Conservation (phyloP, 2,329 filamentous ascomycete genomes). For the Cladosporium sp. region DNA sequence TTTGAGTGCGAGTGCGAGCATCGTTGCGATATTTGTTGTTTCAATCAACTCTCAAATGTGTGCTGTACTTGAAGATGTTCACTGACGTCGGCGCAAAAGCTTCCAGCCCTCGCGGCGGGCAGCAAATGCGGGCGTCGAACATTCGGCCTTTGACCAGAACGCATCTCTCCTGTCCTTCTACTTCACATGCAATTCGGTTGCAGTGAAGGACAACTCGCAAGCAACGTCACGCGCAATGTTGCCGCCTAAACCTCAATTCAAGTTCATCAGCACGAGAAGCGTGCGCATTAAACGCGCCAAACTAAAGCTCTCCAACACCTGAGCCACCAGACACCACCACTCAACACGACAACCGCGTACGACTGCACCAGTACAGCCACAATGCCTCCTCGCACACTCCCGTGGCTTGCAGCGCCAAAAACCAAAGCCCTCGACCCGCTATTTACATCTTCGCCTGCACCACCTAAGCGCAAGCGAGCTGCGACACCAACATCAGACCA, state of each 20-base stretch:
- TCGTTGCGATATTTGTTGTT: slow-evolving; percentile 39
- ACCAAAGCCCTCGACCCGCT: slow-evolving; percentile 22
- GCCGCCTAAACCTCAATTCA: neutral
- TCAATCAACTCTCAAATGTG: neutral
- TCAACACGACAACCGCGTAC: neutral
- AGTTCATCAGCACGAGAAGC: neutral
- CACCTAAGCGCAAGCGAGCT: slow-evolving; percentile 27
- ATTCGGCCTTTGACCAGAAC: neutral
- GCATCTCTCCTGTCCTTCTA: neutral
- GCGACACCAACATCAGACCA: slow-evolving; percentile 24
- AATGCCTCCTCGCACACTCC: slow-evolving; percentile 38
- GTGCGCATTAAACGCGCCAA: slow-evolving; percentile 27
- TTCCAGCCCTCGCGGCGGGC: slow-evolving; percentile 1
- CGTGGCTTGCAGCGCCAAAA: slow-evolving; percentile 35
- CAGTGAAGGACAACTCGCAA: neutral
- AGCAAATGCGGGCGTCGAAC: neutral
- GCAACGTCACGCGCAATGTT: slow-evolving; percentile 15
- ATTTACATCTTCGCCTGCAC: slow-evolving; percentile 23
- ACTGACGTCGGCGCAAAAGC: slow-evolving; percentile 15
- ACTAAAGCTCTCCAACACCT: slow-evolving; percentile 22
- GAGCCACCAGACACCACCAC: slow-evolving; percentile 19
- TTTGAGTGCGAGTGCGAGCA: slow-evolving; percentile 68
- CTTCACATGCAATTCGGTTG: neutral
- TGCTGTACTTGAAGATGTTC: neutral
- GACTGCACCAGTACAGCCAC: neutral